Evolutionary conservation across 768 basidiomycete species (phyloP).

Genomic region (Leccinum aurantiacum): DNA sequence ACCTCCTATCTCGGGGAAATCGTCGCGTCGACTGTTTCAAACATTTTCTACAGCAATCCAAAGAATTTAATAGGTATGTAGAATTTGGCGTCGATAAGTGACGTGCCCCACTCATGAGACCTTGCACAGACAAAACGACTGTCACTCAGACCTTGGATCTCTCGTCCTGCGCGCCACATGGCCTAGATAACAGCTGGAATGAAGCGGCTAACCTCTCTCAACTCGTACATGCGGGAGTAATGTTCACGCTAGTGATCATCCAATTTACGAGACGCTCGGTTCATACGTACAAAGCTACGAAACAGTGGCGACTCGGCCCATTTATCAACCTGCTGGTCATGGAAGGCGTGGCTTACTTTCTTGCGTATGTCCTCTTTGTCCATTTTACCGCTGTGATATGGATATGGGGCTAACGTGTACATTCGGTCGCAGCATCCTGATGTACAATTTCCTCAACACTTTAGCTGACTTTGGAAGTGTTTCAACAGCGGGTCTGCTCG

Average conservation of each 20-base stretch:
- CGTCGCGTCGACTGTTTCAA: not conserved
- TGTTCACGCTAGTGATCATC: not conserved
- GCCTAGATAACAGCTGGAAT: not conserved
- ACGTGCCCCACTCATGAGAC: not conserved
- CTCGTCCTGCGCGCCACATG: not conserved
- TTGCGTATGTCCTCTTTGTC: not conserved
- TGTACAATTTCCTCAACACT: not conserved
- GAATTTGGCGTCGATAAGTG: not conserved
- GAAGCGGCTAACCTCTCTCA: not conserved
- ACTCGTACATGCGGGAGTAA: not conserved
- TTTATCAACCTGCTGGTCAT: not conserved
- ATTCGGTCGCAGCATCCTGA: not conserved
- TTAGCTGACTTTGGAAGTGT: not conserved
- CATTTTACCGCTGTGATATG: not conserved
- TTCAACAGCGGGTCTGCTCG: accelerated
- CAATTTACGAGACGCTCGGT: not conserved
- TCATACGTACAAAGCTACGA: not conserved
- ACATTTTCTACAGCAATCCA: not conserved
- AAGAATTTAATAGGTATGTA: not conserved
- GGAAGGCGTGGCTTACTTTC: not conserved
- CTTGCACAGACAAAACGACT: not conserved
- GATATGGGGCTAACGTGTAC: not conserved
- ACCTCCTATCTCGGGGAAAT: not conserved
- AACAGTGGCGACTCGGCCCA: not conserved
- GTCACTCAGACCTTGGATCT: not conserved